Base-by-base conservation (phyloP, 371 early-diverging fungal species). In the Mucor saturninus region DNA sequence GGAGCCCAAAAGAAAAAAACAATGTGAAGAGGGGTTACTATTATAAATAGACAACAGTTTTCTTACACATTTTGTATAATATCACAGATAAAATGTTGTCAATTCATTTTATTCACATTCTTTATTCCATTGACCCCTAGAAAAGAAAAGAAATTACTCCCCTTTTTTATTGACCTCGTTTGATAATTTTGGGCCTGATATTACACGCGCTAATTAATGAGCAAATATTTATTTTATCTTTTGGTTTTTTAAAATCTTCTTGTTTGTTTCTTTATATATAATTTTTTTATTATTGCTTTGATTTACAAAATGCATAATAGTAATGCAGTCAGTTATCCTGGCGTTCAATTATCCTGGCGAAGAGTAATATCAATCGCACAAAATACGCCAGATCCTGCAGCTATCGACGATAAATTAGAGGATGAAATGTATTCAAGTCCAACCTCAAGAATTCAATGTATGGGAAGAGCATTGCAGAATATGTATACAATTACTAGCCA, bases 391-490 rank as follows among this genome's bases (percentile, higher is more conserved):
- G 64, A 57, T 42, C 55, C 64, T 10, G 31, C 56, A 5, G 49
- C 29, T 28, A 26, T 49, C 4, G 42, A 52, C 14, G 40, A 31
- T 28, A 50, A 63, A 15, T 2, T 30, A 1, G 26, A 38, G 5
- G 32, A 35, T 31, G 37, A 57, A 51, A 29, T 30, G 11, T 35
- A 57, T 5, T n/a, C 38, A 2, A 37, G 21, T 7, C 46, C 49
- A n/a, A 28, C 45, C 0, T 48, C 30, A 39, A 55, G 38, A n/a
- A 30, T 59, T 37, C 59, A 59, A 13, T 35, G 43, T 31, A 49
- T 66, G 48, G 26, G 50, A n/a, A 54, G 51, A 45, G 42, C 66
- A 37, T 37, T 66, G 38, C 61, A 66, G n/a, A 52, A 66, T 15
- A 43, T 66, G 46, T 66, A 56, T 46, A 52, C 46, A 0, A 66